Percentiles rank a stretch among this genome's conserved stretches.
Conservation (phyloP, 176 grass and related monocot species). For the Eremochloa ophiuroides region DNA sequence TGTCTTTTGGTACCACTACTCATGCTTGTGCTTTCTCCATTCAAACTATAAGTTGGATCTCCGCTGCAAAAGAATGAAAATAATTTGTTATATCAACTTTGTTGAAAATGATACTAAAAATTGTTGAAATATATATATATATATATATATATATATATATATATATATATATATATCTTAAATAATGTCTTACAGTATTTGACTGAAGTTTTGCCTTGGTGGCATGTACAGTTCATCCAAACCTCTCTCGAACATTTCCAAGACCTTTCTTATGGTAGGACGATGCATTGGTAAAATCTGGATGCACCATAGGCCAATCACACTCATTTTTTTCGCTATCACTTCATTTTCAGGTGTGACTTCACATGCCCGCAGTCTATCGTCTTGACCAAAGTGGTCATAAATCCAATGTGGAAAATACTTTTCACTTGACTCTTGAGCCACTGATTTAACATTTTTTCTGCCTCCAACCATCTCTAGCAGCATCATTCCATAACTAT, state of each 20-base stretch:
- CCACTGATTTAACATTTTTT: slow-evolving; percentile 22
- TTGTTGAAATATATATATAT: background rate
- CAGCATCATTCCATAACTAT: slow-evolving; percentile 41
- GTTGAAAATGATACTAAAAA: background rate
- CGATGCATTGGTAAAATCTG: slow-evolving; percentile 34
- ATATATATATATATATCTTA: background rate
- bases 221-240: slow-evolving; percentile 35
- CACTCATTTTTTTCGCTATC: slow-evolving; percentile 32
- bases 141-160: background rate
- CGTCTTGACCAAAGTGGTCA: slow-evolving; percentile 29
- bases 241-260: slow-evolving; percentile 50
- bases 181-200: slow-evolving; percentile 11
- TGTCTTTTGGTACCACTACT: background rate
- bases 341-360: slow-evolving; percentile 24
- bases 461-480: slow-evolving; percentile 55
- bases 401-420: slow-evolving; percentile 59
- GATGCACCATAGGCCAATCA: slow-evolving; percentile 50
- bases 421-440: slow-evolving; percentile 24
- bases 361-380: slow-evolving; percentile 1
- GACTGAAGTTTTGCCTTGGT: slow-evolving; percentile 9
- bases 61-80: background rate
- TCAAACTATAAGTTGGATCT: background rate
- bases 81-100: background rate
- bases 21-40: background rate
- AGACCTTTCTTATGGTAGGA: slow-evolving; percentile 39